Evolutionary conservation across 331 rosid genomes (phyloP).

Genomic region (Stylosanthes scabra): DNA sequence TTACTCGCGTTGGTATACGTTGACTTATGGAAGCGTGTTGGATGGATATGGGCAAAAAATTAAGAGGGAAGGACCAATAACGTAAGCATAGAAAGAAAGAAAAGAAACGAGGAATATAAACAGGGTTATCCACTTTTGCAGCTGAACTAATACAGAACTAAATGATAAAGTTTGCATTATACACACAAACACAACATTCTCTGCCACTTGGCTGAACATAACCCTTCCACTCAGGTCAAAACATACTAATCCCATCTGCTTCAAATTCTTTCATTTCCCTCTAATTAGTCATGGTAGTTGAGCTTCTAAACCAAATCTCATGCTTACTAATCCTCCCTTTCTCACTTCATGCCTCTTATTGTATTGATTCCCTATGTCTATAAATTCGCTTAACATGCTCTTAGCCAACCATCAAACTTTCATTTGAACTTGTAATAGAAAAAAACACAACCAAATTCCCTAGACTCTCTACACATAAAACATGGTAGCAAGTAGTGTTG

Average conservation of each 20-base stretch:
- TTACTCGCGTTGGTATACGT: too few relatives aligned
- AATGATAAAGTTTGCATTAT: neutral
- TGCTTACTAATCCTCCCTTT: too few relatives aligned
- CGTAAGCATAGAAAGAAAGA: neutral
- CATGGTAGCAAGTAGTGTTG: conserved; percentile 61
- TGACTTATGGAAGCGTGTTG: conserved; percentile 1
- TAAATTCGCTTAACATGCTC: conserved; percentile 46
- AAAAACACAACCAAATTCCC: too few relatives aligned
- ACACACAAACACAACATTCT: conserved; percentile 1
- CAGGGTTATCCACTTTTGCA: conserved; percentile 21
- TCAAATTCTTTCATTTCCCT: conserved; percentile 34
- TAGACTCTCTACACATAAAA: neutral
- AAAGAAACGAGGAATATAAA: conserved; percentile 21
- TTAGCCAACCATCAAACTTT: conserved; percentile 28
- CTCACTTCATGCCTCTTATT: too few relatives aligned
- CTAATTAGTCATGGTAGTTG: conserved; percentile 53
- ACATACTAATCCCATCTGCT: conserved; percentile 47
- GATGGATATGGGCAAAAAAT: neutral
- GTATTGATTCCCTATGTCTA: conserved; percentile 25
- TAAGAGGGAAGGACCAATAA: neutral
- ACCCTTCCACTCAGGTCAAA: conserved; percentile 29
- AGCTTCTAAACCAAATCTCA: conserved; percentile 61
- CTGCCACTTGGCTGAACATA: conserved; percentile 26
- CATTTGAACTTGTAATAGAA: too few relatives aligned
- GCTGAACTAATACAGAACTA: conserved; percentile 32